phyloP scores from a whole-genome alignment of 108 stramenopile species.

The Fistulifera solaris region DNA sequence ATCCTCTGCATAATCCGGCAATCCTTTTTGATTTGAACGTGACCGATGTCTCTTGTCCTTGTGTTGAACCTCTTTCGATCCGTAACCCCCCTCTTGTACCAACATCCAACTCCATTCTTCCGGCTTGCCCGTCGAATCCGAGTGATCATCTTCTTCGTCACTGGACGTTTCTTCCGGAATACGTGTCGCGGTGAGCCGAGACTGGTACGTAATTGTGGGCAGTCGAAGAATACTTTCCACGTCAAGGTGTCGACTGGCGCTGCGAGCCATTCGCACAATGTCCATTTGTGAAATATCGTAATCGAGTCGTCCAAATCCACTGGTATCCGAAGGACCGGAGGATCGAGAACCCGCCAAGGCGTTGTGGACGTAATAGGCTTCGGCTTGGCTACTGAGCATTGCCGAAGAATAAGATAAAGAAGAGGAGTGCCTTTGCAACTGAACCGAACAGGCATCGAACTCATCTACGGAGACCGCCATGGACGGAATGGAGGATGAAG shows the following conservation, averaged over 20 bases:
- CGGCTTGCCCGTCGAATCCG: constrained; percentile 2
- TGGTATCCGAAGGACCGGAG: neutral
- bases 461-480: neutral
- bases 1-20: constrained; percentile 4
- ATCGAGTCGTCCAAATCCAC: constrained; percentile 27
- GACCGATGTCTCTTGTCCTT: constrained; percentile 8
- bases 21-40: neutral
- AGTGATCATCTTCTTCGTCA: neutral
- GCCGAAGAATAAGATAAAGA: neutral
- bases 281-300: constrained; percentile 69
- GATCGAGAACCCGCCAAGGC: constrained; percentile 1
- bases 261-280: constrained; percentile 60
- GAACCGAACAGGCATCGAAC: constrained; percentile 8
- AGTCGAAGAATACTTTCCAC: constrained; percentile 51
- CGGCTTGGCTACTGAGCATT: constrained; percentile 17
- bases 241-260: constrained; percentile 55
- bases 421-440: neutral
- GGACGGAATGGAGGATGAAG: neutral
- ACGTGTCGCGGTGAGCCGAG: constrained; percentile 15
- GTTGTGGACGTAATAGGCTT: constrained; percentile 40
- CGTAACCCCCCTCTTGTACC: constrained; percentile 17
- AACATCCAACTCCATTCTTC: constrained; percentile 39
- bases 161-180: constrained; percentile 10
- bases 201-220: constrained; percentile 49
- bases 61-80: constrained; percentile 13